Conservation (phyloP, 176 grass and related monocot species). For the Poa annua region DNA sequence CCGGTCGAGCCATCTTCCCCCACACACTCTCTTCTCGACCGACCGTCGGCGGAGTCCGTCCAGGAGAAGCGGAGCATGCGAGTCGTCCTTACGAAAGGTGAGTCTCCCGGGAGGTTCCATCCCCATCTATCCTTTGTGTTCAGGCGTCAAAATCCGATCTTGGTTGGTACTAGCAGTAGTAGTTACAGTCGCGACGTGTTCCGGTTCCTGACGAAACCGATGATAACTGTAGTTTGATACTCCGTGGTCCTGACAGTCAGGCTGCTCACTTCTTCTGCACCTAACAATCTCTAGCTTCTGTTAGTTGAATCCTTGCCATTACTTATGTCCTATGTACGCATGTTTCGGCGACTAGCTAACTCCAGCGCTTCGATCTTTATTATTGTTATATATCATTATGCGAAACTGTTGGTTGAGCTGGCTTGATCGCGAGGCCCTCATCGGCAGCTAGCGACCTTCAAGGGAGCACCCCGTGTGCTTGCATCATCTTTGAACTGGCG, state of each 20-base stretch:
- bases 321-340: not conserved
- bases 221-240: not conserved
- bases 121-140: not conserved
- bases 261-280: constrained; percentile 30
- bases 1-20: not conserved
- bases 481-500: not conserved
- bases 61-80: not conserved
- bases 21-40: not conserved
- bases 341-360: constrained; percentile 34
- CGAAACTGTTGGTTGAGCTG: constrained; percentile 30
- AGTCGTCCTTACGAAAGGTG: constrained; percentile 32
- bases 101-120: not conserved
- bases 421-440: constrained; percentile 17
- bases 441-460: not conserved
- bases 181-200: no score
- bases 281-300: constrained; percentile 39
- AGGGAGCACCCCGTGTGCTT: constrained; percentile 25
- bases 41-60: not conserved
- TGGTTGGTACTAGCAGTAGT: not conserved
- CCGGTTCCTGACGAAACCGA: constrained; percentile 40
- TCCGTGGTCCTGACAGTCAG: not conserved
- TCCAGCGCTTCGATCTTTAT: constrained; percentile 8
- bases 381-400: not conserved
- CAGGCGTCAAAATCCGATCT: not conserved
- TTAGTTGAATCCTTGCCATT: not conserved